A percentile compares a stretch with the other conserved stretches of the same genome.
These are phyloP conservation scores for Agrostemma githago DNA, from an alignment of 148 eudicot genomes.

Conservation along the genomic window DNA sequence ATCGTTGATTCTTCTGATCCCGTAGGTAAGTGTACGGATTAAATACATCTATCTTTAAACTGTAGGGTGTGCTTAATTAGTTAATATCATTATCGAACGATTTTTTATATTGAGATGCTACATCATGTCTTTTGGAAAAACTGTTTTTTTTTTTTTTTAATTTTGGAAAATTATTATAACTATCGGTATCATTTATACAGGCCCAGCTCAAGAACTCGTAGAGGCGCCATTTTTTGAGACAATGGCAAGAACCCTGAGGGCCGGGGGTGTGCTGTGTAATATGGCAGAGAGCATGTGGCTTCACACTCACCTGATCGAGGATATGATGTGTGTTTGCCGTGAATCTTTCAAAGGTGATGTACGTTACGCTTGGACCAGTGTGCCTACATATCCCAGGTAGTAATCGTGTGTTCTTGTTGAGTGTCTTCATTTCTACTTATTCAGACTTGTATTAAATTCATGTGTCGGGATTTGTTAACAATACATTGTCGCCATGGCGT, in stretches of 20 bases:
- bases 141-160: background rate
- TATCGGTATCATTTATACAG: conserved; percentile 31
- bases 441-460: background rate
- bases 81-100: too few species aligned
- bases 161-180: background rate
- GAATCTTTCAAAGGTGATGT: conserved; percentile 81
- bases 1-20: conserved; percentile 98
- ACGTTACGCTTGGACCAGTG: conserved; percentile 95
- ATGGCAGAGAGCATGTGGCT: conserved; percentile 99
- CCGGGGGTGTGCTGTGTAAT: conserved; percentile 96
- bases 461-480: background rate
- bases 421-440: background rate
- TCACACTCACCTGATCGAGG: conserved; percentile 91
- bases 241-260: conserved; percentile 77
- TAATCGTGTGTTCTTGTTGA: conserved; percentile 22
- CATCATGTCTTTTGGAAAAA: too few species aligned
- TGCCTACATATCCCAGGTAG: conserved; percentile 99
- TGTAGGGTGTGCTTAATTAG: too few species aligned
- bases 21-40: conserved; percentile 57
- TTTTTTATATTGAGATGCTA: too few species aligned
- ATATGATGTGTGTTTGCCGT: conserved; percentile 69
- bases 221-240: conserved; percentile 87
- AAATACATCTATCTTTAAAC: background rate
- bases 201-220: conserved; percentile 95
- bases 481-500: conserved; percentile 15